Percentiles rank a stretch among this genome's conserved stretches.
Conservation (phyloP, 73 alveolate genomes). For the Paramecium primaurelia region DNA sequence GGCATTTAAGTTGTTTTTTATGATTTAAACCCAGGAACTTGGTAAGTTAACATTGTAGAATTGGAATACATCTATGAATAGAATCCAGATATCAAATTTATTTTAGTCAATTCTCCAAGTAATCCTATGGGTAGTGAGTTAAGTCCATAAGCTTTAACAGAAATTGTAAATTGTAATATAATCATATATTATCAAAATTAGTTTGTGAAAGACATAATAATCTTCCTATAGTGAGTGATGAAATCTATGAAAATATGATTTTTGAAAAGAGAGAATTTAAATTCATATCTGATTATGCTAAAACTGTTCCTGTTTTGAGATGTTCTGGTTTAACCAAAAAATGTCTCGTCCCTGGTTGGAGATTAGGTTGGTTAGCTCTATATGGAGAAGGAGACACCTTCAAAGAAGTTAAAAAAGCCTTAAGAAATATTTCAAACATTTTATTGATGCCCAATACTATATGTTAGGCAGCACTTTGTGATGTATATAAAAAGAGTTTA, state of each 20-base stretch:
- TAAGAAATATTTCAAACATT: slow-evolving; percentile 36
- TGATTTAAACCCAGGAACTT: slow-evolving; percentile 47
- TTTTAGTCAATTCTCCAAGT: slow-evolving; percentile 13
- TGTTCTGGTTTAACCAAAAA: slow-evolving; percentile 53
- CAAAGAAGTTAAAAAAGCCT: slow-evolving; percentile 43
- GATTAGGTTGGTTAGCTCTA: slow-evolving; percentile 59
- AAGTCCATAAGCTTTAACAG: background rate
- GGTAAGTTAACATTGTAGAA: slow-evolving; percentile 39
- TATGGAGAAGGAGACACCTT: slow-evolving; percentile 43
- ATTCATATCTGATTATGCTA: slow-evolving; percentile 30
- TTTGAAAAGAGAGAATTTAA: slow-evolving; percentile 29
- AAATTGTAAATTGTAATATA: background rate
- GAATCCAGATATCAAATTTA: slow-evolving; percentile 25
- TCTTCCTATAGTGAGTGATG: slow-evolving; percentile 58
- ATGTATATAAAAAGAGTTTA: slow-evolving; percentile 46
- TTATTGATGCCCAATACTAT: slow-evolving; percentile 61
- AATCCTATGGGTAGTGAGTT: slow-evolving; percentile 31
- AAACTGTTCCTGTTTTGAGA: slow-evolving; percentile 49
- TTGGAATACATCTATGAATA: slow-evolving; percentile 28
- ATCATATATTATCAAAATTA: background rate
- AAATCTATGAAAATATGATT: slow-evolving; percentile 56
- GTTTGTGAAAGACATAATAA: slow-evolving; percentile 56
- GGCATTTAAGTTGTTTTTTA: slow-evolving; percentile 52
- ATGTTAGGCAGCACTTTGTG: slow-evolving; percentile 41
- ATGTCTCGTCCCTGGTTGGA: slow-evolving; percentile 66